Evolutionary conservation across 306 rosid species (phyloP), one percentile per base, ranked within the genome.

Genomic region (Lathyrus aphaca): DNA sequence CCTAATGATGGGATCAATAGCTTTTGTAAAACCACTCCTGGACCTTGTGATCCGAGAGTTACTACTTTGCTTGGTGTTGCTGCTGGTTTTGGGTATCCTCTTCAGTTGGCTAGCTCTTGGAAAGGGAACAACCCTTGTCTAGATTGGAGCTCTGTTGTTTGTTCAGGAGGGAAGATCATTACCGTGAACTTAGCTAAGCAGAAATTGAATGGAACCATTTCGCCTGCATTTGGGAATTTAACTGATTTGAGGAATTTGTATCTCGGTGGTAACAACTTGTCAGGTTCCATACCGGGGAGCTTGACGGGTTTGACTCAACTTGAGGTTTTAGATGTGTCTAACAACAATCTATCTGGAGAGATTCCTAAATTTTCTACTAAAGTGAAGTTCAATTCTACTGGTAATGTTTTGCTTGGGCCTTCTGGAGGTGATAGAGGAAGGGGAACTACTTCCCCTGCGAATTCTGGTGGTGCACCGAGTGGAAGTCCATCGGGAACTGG

Each of bases 151-250:
- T 90, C 54, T 42, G 21, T 90, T 54, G 67, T 66, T 55, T 93
- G 96, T 53, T 1, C 81, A 0, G 71, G 59, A 2, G 80, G 78
- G 17, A 85, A 85, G 51, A 73, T 89, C 44, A 55, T 74, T 5
- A 83, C 72, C 0, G 57, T 88, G 19, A 90, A 83, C 58, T 79
- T 93, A 1, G 81, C 51, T 3, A 90, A 83, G 42, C 81, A 72
- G 87, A 78, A 75, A 44, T 83, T 93, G n/a, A 56, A 35, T 12
- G 98, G 98, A 54, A 86, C 79, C 12, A 88, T 93, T 63, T 93
- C 98, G 0, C 85, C 96, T 8, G 92, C 85, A 2, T 86, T 86
- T 79, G 84, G 87, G 5, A 82, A 82, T 37, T 79, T 93, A 60
- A 85, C 96, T 15, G 82, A 84, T 39, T 64, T 93, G 76, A 76